Conservation (phyloP, 1,284 basidiomycete genomes). For the Calocybe gambosa region DNA sequence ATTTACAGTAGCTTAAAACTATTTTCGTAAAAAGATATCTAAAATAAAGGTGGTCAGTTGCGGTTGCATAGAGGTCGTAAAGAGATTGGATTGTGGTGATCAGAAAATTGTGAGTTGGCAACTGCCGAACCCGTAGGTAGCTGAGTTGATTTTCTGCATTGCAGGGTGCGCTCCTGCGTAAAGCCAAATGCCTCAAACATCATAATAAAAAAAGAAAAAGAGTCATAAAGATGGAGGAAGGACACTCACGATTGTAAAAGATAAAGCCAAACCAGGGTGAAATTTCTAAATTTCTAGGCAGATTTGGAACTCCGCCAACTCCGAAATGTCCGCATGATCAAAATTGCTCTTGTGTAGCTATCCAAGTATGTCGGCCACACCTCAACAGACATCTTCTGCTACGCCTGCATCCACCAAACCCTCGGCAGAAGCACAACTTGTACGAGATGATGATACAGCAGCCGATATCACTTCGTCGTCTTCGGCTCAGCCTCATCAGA, state of each 20-base stretch:
- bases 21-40: neutral
- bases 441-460: slow-evolving; percentile 9
- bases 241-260: slow-evolving; percentile 18
- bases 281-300: slow-evolving; percentile 13
- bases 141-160: slow-evolving; percentile 46
- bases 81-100: slow-evolving; percentile 17
- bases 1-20: neutral
- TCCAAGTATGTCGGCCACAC: slow-evolving; percentile 28
- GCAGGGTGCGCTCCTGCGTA: slow-evolving; percentile 55
- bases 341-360: slow-evolving; percentile 10
- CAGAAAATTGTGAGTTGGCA: slow-evolving; percentile 38
- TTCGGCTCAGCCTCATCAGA: slow-evolving; percentile 29
- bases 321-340: slow-evolving; percentile 18
- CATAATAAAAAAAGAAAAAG: slow-evolving; percentile 31
- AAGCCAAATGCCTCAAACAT: slow-evolving; percentile 94
- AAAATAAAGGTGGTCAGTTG: neutral
- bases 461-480: slow-evolving; percentile 15
- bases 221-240: neutral
- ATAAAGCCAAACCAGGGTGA: neutral
- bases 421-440: slow-evolving; percentile 13
- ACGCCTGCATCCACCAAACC: slow-evolving; percentile 21
- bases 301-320: slow-evolving; percentile 26
- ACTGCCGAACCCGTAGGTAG: slow-evolving; percentile 46
- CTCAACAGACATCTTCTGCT: slow-evolving; percentile 25
- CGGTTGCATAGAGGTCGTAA: neutral